Evolutionary conservation across 495 filamentous ascomycete genomes (phyloP), one percentile per base, ranked within the genome.

Genomic region (Entonaema liquescens): DNA sequence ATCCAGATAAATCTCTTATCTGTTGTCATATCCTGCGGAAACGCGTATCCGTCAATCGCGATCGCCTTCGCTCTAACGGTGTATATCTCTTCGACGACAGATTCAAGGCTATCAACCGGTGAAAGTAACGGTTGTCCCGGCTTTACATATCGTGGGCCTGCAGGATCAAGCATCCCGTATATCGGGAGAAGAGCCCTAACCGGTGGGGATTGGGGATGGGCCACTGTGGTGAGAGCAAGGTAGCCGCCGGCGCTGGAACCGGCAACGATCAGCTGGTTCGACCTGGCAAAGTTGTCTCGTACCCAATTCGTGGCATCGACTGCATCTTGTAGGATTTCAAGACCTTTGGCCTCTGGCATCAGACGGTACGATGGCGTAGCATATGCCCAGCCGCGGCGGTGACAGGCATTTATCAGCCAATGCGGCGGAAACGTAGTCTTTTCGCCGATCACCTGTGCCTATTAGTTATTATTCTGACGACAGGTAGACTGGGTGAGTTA

Each of bases 151-250:
- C 52, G 52, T n/a, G 52, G 26, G 0, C 8, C 28, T 13, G 52
- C 28, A 35, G 28, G 52, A 35, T 55, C 52, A 11, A 55, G 52
- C 52, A 55, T 55, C 12, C 52, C 52, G 28, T 55, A 55, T 26
- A 55, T 33, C 26, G 26, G n/a, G 8, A 55, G 52, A 2, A 55
- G 15, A 21, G 26, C 52, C 28, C 7, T 11, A 33, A 21, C 26
- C 6, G 26, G 26, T 12, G 52, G 52, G 8, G 52, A 29, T 9
- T 55, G 52, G 2, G 52, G 52, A 55, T 55, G 52, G 5, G 52
- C 52, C 26, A 21, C 52, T 5, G 28, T 33, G 29, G 52, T 28
- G 28, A 55, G 52, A 17, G 52, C 52, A 17, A 55, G 52, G 26
- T 55, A 55, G 11, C 52, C 52, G 17, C 52, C 52, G 9, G 52